Base-by-base conservation (phyloP, 148 eudicot species). In the Tetragonia tetragonoides region DNA sequence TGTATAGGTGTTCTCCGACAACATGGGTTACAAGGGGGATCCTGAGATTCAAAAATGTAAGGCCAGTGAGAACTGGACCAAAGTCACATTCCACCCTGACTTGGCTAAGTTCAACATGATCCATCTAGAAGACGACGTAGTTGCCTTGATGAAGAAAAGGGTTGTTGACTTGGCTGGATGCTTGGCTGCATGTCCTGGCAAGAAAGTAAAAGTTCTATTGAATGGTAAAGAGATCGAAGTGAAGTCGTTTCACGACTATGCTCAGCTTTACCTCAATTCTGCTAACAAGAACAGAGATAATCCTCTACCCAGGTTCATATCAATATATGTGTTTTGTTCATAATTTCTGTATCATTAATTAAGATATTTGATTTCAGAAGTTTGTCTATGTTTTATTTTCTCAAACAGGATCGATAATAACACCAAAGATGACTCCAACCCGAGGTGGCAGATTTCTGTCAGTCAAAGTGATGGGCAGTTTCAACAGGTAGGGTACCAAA, bases 141-240 rank as follows among this genome's bases (percentile, higher is more conserved):
- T 95, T 63, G 93, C 92, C 9, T 84, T 95, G 87, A 95, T 95
- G 99, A 91, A 89, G 80, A 95, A 95, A 83, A 86, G 99, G 17
- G 99, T 91, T 63, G 82, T 93, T 49, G 99, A 95, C 74, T 40
- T 95, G 79, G 97, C 94, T 1, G 99, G 97, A 49, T 91, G 97
- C 83, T 88, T 95, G 64, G 89, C 97, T 0, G 94, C 92, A 44
- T 86, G 93, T 83, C 93, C 94, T 76, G 99, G 99, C 6, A 90
- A 87, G 79, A 85, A 86, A 9, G 97, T 95, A 44, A 89, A 86
- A 76, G 97, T 95, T 49, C 82, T 87, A 66, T 70, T 95, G 37
- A 88, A 95, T 49, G 97, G 93, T 14, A 73, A 83, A 46, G 82
- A 72, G 16, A 78, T 93, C 66, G 92, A 91, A 23, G 90, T 89